These are phyloP conservation scores for Podospora pseudopauciseta DNA, from an alignment of 495 filamentous ascomycete genomes.

Conservation along the genomic window DNA sequence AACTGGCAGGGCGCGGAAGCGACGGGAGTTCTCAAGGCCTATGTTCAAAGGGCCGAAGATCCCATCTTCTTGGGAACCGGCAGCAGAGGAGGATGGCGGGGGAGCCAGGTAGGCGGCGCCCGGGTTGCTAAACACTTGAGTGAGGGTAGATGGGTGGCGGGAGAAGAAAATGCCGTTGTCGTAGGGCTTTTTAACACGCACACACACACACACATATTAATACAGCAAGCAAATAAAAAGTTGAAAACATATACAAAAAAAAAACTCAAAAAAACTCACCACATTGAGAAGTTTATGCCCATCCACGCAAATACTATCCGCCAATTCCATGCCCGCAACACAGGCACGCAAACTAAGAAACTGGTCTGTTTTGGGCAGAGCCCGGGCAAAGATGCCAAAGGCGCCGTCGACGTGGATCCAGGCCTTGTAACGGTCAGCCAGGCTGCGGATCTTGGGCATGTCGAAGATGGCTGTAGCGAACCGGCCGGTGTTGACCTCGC, in stretches of 20 bases:
- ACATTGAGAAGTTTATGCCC: slow-evolving; percentile 93
- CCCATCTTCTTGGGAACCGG: slow-evolving; percentile 15
- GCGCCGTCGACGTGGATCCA: slow-evolving; percentile 93
- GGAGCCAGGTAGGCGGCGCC: slow-evolving; percentile 78
- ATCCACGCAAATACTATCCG: slow-evolving; percentile 82
- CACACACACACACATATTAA: neutral
- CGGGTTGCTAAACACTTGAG: slow-evolving; percentile 72
- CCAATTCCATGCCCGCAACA: slow-evolving; percentile 69
- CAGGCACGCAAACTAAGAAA: slow-evolving; percentile 54
- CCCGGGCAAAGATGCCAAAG: slow-evolving; percentile 79
- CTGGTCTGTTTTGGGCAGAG: slow-evolving; percentile 56
- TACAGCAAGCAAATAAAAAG: neutral
- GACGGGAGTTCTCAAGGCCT: slow-evolving; percentile 85
- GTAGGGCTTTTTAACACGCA: slow-evolving; percentile 57
- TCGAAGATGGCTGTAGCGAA: slow-evolving; percentile 66
- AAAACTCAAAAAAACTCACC: slow-evolving; percentile 35
- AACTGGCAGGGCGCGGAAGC: slow-evolving; percentile 84
- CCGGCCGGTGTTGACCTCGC: slow-evolving; percentile 86
- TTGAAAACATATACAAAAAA: too few species aligned
- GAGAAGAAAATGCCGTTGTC: slow-evolving; percentile 89
- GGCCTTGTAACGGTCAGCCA: slow-evolving; percentile 71
- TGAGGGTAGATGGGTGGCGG: slow-evolving; percentile 53
- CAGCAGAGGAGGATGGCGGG: slow-evolving; percentile 15
- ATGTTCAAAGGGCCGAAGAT: slow-evolving; percentile 84
- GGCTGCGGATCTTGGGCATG: slow-evolving; percentile 57